phyloP scores from a whole-genome alignment of 257 asterid species.

The Linderniella brevidens region DNA sequence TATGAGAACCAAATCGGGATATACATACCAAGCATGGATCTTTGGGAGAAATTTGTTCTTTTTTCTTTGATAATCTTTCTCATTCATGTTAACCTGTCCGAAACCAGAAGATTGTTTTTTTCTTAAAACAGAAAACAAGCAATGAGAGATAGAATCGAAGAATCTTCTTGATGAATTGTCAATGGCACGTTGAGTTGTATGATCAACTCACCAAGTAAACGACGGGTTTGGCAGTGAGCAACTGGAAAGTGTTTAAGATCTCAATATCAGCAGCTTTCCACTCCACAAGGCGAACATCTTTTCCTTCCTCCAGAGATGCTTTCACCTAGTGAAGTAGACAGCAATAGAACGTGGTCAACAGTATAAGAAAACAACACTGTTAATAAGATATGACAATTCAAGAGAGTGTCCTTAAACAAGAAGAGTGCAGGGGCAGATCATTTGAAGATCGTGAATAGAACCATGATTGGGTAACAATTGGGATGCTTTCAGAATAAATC shows the following conservation, averaged over 20 bases:
- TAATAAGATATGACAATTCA: too few relatives aligned
- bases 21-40: slow-evolving; percentile 88
- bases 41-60: slow-evolving; percentile 99
- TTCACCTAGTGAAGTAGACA: slow-evolving; percentile 39
- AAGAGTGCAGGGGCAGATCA: too few relatives aligned
- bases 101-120: too few relatives aligned
- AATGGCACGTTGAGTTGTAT: not conserved
- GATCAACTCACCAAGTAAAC: slow-evolving; percentile 75
- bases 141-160: too few relatives aligned
- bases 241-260: slow-evolving; percentile 79
- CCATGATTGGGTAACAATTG: too few relatives aligned
- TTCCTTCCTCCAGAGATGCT: slow-evolving; percentile 55
- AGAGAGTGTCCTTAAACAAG: too few relatives aligned
- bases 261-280: slow-evolving; percentile 98
- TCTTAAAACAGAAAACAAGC: too few relatives aligned
- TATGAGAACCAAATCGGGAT: not conserved
- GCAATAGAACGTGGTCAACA: slow-evolving; percentile 7
- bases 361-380: too few relatives aligned
- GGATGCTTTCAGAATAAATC: too few relatives aligned
- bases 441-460: too few relatives aligned
- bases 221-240: slow-evolving; percentile 94
- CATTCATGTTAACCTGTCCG: slow-evolving; percentile 94
- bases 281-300: slow-evolving; percentile 76
- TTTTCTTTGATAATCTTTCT: slow-evolving; percentile 88
- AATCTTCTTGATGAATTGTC: too few relatives aligned